Base-by-base conservation (phyloP, 2,329 filamentous ascomycete species). In the Epichloe typhina region DNA sequence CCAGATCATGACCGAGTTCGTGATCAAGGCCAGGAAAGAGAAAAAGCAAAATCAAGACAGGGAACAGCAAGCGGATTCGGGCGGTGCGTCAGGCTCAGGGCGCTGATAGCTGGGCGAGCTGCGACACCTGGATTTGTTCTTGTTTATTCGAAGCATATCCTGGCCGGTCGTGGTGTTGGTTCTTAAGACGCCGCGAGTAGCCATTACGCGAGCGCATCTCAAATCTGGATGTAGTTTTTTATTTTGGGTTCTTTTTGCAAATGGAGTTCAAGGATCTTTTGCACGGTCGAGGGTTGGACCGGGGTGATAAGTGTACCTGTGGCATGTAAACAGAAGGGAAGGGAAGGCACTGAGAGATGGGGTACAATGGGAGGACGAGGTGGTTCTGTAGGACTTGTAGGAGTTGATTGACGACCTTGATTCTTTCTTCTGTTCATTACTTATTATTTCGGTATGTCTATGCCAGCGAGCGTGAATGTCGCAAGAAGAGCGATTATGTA, bases 1-100 rank as follows among this genome's bases (percentile, higher is more conserved):
- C 59, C 87, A 90, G 63, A 81, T 95, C 62, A 83, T 90, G 75
- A 84, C 86, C 49, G 86, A 95, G 65, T 94, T 95, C 67, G 81
- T 86, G 58, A 84, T 95, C 72, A 95, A 95, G 72, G 78, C 82
- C 38, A 81, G 86, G 60, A 94, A 93, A 71, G 87, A 91, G 50
- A 84, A 84, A 71, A 88, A 88, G 68, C 71, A 76, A 60, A 68
- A 76, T 52, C 72, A 77, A 49, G 80, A 84, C 55, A 77, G 77
- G 52, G 80, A 84, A 31, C 51, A 52, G 59, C 76, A 50, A 48
- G 44, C 75, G 47, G 79, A 83, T 65, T 83, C 82, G 68, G 79
- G 79, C 35, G 58, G 61, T 43, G 58, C 64, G 50, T 61, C 60
- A 15, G 55, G 57, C 12, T 54, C 55, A 40, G 61, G 62, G 44